A percentile compares a stretch with the other conserved stretches of the same genome.
These are phyloP conservation scores for Aquilaria sinensis DNA, from an alignment of 345 rosid genomes.

Conservation along the genomic window DNA sequence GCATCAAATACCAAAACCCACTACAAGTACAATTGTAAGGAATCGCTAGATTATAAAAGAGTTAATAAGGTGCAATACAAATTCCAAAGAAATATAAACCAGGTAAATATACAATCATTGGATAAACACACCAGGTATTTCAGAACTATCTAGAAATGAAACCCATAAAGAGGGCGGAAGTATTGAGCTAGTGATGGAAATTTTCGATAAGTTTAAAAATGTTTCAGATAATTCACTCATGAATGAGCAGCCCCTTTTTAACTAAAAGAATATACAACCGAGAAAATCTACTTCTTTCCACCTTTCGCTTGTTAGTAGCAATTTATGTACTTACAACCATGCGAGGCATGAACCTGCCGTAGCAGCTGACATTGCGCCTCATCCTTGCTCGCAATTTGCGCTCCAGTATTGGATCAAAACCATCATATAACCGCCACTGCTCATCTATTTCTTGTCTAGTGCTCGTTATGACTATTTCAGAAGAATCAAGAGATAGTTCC, in stretches of 20 bases:
- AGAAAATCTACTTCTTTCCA: not conserved
- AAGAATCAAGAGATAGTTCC: conserved; percentile 81
- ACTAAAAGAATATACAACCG: conserved; percentile 7
- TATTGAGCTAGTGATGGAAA: not conserved
- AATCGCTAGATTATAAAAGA: no score
- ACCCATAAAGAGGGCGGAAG: not conserved
- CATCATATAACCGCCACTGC: conserved; percentile 98
- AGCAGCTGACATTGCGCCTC: conserved; percentile 91
- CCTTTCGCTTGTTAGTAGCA: no score
- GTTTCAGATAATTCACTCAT: no score
- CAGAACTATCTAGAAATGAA: conserved; percentile 2
- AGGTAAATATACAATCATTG: no score
- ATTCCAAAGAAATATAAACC: no score
- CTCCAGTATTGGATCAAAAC: conserved; percentile 92
- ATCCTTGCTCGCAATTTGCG: conserved; percentile 93
- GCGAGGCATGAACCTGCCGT: conserved; percentile 96
- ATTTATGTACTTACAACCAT: conserved; percentile 70
- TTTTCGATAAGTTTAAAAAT: no score
- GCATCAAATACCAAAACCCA: no score
- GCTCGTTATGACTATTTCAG: conserved; percentile 95
- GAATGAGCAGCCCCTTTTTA: not conserved
- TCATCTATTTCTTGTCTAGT: conserved; percentile 94
- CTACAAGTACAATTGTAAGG: not conserved
- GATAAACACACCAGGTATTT: conserved; percentile 1
- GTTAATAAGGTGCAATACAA: not conserved